Conservation (phyloP, 2,329 filamentous ascomycete species). For the Colletotrichum zoysiae region DNA sequence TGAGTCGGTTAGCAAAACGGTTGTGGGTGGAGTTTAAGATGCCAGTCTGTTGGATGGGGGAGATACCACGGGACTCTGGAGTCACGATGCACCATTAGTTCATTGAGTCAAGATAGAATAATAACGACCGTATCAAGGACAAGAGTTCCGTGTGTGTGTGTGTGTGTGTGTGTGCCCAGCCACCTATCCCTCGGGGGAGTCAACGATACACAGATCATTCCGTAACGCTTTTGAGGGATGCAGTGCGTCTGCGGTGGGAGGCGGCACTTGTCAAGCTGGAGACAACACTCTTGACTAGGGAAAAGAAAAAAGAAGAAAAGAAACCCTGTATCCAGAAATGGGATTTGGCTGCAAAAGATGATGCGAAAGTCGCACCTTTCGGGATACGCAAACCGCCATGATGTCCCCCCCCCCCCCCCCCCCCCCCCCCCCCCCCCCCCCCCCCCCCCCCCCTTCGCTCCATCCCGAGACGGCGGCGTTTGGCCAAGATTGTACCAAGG, state of each 20-base stretch:
- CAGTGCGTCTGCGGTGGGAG: neutral
- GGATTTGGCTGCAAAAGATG: neutral
- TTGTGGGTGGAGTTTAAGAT: neutral
- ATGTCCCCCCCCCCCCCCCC: too few relatives aligned
- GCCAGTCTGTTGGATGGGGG: neutral
- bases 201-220: neutral
- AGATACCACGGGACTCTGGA: constrained; percentile 17
- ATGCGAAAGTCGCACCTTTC: neutral
- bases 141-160: neutral
- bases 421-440: too few relatives aligned
- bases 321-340: neutral
- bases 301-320: neutral
- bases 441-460: too few relatives aligned
- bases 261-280: neutral
- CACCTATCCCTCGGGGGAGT: neutral
- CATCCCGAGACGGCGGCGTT: constrained; percentile 1
- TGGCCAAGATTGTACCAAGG: constrained; percentile 28
- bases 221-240: neutral
- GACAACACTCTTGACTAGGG: neutral
- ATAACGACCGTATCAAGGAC: neutral
- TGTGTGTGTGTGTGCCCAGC: neutral
- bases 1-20: neutral
- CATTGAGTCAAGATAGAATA: constrained; percentile 24
- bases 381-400: too few relatives aligned
- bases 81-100: neutral